Evolutionary conservation across 2,329 filamentous ascomycete genomes (phyloP).

Genomic region (Diaporthe sp.): DNA sequence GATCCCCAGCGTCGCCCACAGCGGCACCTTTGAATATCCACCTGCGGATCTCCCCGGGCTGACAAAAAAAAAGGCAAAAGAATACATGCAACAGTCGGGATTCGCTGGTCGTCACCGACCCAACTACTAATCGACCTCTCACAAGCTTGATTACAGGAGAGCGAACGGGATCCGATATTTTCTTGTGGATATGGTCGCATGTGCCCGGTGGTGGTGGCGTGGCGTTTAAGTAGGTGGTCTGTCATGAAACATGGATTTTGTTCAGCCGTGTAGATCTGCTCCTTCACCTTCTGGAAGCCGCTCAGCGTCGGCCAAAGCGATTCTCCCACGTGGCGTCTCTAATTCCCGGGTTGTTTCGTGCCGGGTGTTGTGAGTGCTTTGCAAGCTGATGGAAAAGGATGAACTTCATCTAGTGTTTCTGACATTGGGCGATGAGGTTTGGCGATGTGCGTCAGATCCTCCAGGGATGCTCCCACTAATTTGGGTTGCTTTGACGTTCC

Average conservation of each 20-base stretch:
- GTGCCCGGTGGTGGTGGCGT: neutral
- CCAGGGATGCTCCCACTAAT: conserved; percentile 10
- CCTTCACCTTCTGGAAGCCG: neutral
- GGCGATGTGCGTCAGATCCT: neutral
- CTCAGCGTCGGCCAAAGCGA: neutral
- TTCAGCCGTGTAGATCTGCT: neutral
- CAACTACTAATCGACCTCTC: conserved; percentile 26
- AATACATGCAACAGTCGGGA: conserved; percentile 34
- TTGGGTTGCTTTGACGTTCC: neutral
- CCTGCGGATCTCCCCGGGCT: too few species aligned
- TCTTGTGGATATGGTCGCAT: conserved; percentile 29
- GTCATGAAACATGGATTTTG: neutral
- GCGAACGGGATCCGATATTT: conserved; percentile 28
- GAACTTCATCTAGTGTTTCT: conserved; percentile 16
- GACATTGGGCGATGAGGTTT: neutral
- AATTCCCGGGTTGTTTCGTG: neutral
- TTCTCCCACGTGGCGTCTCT: conserved; percentile 9
- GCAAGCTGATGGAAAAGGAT: neutral
- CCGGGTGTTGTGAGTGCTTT: neutral
- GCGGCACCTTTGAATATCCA: neutral
- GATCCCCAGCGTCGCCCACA: neutral
- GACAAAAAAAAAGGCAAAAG: conserved; percentile 33
- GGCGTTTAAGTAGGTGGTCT: neutral
- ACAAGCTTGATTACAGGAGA: conserved; percentile 30
- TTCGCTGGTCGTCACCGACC: conserved; percentile 33